Evolutionary conservation across 192 early-diverging fungal species (phyloP), one percentile per base, ranked within the genome.

Genomic region (Chytriomyces confervae): DNA sequence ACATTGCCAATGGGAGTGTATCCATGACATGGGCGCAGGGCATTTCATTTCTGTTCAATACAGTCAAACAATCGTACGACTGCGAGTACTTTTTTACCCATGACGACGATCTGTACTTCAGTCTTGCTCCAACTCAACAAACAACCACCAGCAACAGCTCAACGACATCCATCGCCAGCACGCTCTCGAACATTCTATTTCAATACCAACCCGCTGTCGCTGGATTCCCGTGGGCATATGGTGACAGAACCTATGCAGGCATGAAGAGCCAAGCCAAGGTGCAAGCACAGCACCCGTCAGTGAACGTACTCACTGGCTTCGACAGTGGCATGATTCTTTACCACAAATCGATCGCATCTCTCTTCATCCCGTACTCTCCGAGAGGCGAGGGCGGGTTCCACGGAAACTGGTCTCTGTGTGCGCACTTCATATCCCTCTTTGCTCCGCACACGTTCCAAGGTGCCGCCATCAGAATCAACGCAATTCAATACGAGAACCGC

Each of bases 41-140:
- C 20, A 80, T 82, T 29, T 5, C 67, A 5, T 60, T 62, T 13
- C 46, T 82, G 13, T 48, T 81, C 7, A 8, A 18, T 7, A 5
- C 18, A 10, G 64, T 51, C 7, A 10, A 71, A 57, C 10, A 45
- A 7, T 24, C 11, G 23, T 36, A 62, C 50, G 62, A 60, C 57
- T 82, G 81, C 57, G 81, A 82, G 50, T 82, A 82, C 64, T 24
- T 80, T n/a, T 82, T 82, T 65, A 82, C 81, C 1, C 81, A 79
- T 44, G 77, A 79, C 50, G 81, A 82, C 50, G 72, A 79, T 50
- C 69, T 73, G 18, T 16, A 27, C 11, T 73, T 82, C 50, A 36
- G 36, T 36, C 36, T 36, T 36, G 36, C 36, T 36, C 36, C 36
- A 36, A 36, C 36, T 36, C 36, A 36, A 36, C 36, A 36, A 36